phyloP scores from a whole-genome alignment of 352 stramenopile species.

The Pythium chondricola region DNA sequence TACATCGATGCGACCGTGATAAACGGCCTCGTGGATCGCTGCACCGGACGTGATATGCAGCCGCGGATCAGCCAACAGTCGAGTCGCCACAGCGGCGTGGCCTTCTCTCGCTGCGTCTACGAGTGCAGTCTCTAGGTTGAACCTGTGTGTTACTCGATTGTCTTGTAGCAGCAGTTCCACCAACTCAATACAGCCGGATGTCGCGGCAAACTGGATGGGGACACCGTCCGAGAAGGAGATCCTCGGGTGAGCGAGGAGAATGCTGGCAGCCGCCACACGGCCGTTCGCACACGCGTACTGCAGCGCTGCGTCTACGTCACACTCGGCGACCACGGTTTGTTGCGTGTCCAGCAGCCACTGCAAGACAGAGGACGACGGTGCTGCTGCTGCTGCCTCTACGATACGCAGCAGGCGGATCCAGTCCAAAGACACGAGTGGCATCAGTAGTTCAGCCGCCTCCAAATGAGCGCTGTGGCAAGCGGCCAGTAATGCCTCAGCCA shows the following conservation, averaged over 20 bases:
- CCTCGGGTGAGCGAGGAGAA: neutral
- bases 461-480: conserved; percentile 15
- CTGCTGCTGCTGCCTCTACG: conserved; percentile 8
- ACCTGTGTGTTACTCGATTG: neutral
- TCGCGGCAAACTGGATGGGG: conserved; percentile 14
- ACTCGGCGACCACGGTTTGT: neutral
- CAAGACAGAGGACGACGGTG: conserved; percentile 2
- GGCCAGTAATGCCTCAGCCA: conserved; percentile 16
- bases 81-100: conserved; percentile 2
- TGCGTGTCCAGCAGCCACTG: conserved; percentile 6
- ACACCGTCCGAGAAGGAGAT: conserved; percentile 8
- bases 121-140: conserved; percentile 13
- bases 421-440: conserved; percentile 2
- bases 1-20: conserved; percentile 5
- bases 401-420: conserved; percentile 14
- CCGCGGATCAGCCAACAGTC: conserved; percentile 3
- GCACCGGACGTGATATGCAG: conserved; percentile 6
- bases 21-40: conserved; percentile 10
- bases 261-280: neutral
- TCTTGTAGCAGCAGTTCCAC: conserved; percentile 11
- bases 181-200: conserved; percentile 7
- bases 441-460: conserved; percentile 4
- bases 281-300: conserved; percentile 22
- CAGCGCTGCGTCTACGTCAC: conserved; percentile 17
- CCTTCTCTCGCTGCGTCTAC: conserved; percentile 14